Conservation (phyloP, 768 basidiomycete species). For the Gyrodon lividus region DNA sequence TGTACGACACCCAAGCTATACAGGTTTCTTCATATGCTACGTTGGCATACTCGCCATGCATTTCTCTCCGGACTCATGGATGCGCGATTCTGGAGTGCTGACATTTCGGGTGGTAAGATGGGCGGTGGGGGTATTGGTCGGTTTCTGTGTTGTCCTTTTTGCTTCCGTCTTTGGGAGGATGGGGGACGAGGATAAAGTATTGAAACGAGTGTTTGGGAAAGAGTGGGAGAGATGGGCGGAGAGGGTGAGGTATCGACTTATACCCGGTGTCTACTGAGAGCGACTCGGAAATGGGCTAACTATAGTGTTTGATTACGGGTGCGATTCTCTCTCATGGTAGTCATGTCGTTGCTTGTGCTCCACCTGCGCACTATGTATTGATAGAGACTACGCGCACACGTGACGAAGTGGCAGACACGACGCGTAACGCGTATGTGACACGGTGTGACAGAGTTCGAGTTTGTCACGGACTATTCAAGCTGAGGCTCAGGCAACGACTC, state of each 20-base stretch:
- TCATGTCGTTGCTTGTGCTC: too few species aligned
- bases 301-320: too few species aligned
- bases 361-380: too few species aligned
- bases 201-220: conserved; percentile 40
- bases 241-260: conserved; percentile 44
- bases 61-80: conserved; percentile 41
- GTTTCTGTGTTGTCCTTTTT: conserved; percentile 32
- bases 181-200: conserved; percentile 44
- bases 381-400: too few species aligned
- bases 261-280: too few species aligned
- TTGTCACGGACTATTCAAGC: too few species aligned
- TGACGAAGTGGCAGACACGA: conserved; percentile 1
- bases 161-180: conserved; percentile 40
- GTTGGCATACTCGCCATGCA: conserved; percentile 8
- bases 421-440: conserved; percentile 8
- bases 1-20: conserved; percentile 54
- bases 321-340: too few species aligned
- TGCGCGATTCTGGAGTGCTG: conserved; percentile 41
- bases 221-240: conserved; percentile 48
- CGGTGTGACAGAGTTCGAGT: not conserved
- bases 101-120: conserved; percentile 32
- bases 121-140: conserved; percentile 24
- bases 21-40: conserved; percentile 35
- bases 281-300: too few species aligned
- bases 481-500: too few species aligned